Percentiles rank a stretch among this genome's conserved stretches.
These are phyloP conservation scores for Quercus glauca DNA, from an alignment of 306 rosid genomes.

Conservation along the genomic window DNA sequence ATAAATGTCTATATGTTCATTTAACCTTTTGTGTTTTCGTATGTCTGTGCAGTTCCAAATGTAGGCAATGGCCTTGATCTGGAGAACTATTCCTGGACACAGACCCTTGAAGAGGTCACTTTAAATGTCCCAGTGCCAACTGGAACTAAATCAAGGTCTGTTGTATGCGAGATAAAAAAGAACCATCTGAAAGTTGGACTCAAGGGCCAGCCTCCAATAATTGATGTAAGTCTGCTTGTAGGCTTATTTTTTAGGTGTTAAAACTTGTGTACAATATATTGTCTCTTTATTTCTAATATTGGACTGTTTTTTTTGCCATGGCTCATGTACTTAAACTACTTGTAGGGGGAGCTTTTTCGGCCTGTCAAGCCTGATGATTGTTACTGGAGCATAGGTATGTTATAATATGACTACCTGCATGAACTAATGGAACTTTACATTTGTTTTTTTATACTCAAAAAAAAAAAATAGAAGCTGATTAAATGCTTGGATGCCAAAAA, in stretches of 20 bases:
- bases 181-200: conserved; percentile 79
- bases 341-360: conserved; percentile 65
- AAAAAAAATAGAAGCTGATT: background rate
- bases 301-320: background rate
- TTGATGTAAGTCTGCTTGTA: conserved; percentile 57
- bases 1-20: background rate
- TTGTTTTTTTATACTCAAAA: background rate
- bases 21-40: background rate
- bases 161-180: conserved; percentile 80
- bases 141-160: conserved; percentile 76
- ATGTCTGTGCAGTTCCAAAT: conserved; percentile 61
- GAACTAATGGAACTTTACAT: background rate
- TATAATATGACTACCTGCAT: background rate
- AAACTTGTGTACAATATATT: background rate
- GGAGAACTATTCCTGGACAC: conserved; percentile 89
- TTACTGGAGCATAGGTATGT: conserved; percentile 87
- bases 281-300: background rate
- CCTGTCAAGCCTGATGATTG: conserved; percentile 82
- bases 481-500: background rate
- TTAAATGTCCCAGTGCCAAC: conserved; percentile 66
- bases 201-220: conserved; percentile 86
- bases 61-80: conserved; percentile 82
- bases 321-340: conserved; percentile 4
- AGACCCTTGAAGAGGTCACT: conserved; percentile 76
- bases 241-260: background rate